Percentiles rank a stretch among this genome's conserved stretches.
These are phyloP conservation scores for Helotiales sp. DNA, from an alignment of 2,329 filamentous ascomycete species.

Conservation along the genomic window DNA sequence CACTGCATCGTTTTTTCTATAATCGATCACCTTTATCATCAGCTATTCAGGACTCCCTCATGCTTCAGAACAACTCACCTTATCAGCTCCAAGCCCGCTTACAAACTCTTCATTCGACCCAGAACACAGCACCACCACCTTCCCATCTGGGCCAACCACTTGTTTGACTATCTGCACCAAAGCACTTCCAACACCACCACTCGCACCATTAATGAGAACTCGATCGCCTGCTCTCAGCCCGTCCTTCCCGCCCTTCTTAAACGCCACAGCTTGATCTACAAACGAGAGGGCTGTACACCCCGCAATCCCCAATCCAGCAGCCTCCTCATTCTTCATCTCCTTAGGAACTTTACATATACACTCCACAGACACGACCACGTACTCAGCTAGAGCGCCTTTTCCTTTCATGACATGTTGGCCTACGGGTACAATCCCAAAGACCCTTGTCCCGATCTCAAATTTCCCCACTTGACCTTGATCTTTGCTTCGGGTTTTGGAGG, in stretches of 20 bases:
- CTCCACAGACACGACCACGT: slow-evolving; percentile 39
- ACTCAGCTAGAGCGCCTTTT: slow-evolving; percentile 42
- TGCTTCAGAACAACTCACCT: slow-evolving; percentile 35
- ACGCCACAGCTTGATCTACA: slow-evolving; percentile 39
- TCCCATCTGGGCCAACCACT: slow-evolving; percentile 41
- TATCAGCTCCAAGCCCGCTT: slow-evolving; percentile 47
- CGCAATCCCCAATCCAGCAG: slow-evolving; percentile 40
- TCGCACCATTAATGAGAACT: slow-evolving; percentile 51
- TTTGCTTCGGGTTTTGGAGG: not conserved
- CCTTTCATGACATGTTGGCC: slow-evolving; percentile 35
- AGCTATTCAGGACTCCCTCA: not conserved
- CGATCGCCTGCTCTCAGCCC: slow-evolving; percentile 38
- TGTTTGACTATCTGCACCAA: slow-evolving; percentile 44
- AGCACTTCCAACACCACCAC: slow-evolving; percentile 50
- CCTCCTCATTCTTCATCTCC: slow-evolving; percentile 35
- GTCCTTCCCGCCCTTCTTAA: too few relatives aligned
- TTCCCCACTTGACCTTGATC: too few relatives aligned
- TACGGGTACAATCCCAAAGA: slow-evolving; percentile 43
- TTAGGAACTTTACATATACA: slow-evolving; percentile 38
- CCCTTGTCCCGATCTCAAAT: slow-evolving; percentile 32
- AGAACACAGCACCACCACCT: slow-evolving; percentile 50
- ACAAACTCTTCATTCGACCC: slow-evolving; percentile 47
- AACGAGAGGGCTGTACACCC: slow-evolving; percentile 42
- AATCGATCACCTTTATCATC: slow-evolving; percentile 41
- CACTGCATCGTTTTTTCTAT: slow-evolving; percentile 39